phyloP scores from a whole-genome alignment of 2,329 filamentous ascomycete species.

The Colletotrichum salicis region DNA sequence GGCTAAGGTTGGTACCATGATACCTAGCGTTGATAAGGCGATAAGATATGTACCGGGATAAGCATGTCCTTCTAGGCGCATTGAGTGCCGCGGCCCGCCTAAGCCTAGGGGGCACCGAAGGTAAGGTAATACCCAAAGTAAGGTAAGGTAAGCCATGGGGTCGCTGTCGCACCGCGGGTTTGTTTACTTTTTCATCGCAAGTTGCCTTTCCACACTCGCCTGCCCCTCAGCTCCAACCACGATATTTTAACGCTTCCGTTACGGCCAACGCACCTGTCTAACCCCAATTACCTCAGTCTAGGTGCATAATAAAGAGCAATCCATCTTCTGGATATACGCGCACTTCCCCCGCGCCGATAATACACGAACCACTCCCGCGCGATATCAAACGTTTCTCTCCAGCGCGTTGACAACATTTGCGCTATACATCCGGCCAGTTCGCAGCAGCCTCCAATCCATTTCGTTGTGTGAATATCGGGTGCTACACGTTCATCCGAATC shows the following conservation, averaged over 20 bases:
- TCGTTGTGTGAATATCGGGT: slow-evolving; percentile 42
- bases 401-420: background rate
- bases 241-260: background rate
- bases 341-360: background rate
- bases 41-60: too few relatives aligned
- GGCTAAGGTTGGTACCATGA: too few relatives aligned
- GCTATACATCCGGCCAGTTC: background rate
- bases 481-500: slow-evolving; percentile 41
- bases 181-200: slow-evolving; percentile 19
- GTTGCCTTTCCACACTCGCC: background rate
- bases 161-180: background rate
- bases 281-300: background rate
- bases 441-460: background rate
- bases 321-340: background rate
- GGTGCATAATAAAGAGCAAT: background rate
- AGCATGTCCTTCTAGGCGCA: too few relatives aligned
- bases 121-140: background rate
- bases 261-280: background rate
- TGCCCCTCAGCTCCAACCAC: background rate
- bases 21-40: too few relatives aligned
- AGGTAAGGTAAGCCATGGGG: background rate
- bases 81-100: too few relatives aligned
- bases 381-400: background rate
- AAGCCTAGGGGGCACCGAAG: background rate
- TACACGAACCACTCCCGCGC: background rate